phyloP scores from a whole-genome alignment of 2,329 filamentous ascomycete genomes.

The Acrocalymma vagum region DNA sequence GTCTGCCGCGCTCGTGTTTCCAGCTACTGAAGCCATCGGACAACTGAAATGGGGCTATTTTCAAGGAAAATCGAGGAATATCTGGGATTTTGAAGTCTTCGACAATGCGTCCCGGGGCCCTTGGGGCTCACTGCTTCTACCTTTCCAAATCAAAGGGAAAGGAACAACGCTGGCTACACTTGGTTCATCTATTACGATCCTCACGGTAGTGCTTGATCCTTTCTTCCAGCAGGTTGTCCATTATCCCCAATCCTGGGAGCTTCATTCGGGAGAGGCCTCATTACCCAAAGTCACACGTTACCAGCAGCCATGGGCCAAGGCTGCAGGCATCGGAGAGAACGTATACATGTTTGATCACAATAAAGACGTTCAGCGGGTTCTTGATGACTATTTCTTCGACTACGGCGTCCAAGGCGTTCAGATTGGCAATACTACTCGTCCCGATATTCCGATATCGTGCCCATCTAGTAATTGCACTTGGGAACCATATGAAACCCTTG shows the following conservation, averaged over 20 bases:
- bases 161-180: slow-evolving; percentile 22
- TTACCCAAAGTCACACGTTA: slow-evolving; percentile 11
- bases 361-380: too few relatives aligned
- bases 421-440: slow-evolving; percentile 10
- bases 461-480: slow-evolving; percentile 12
- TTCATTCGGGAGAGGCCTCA: slow-evolving; percentile 4
- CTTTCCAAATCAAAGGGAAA: slow-evolving; percentile 20
- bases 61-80: slow-evolving; percentile 8
- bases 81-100: slow-evolving; percentile 33
- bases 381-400: too few relatives aligned
- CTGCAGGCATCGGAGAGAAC: background rate
- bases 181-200: slow-evolving; percentile 24
- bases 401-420: slow-evolving; percentile 12
- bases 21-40: slow-evolving; percentile 20
- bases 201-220: slow-evolving; percentile 28
- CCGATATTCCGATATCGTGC: slow-evolving; percentile 11
- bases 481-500: slow-evolving; percentile 10
- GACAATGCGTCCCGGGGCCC: slow-evolving; percentile 27
- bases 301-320: background rate
- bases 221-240: slow-evolving; percentile 29
- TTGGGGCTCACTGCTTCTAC: slow-evolving; percentile 20
- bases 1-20: slow-evolving; percentile 17
- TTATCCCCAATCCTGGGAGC: slow-evolving; percentile 16
- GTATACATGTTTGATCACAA: slow-evolving; percentile 1
- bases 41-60: slow-evolving; percentile 32